These are phyloP conservation scores for Priceomyces castillae DNA, from an alignment of 805 yeast genomes.

Conservation along the genomic window DNA sequence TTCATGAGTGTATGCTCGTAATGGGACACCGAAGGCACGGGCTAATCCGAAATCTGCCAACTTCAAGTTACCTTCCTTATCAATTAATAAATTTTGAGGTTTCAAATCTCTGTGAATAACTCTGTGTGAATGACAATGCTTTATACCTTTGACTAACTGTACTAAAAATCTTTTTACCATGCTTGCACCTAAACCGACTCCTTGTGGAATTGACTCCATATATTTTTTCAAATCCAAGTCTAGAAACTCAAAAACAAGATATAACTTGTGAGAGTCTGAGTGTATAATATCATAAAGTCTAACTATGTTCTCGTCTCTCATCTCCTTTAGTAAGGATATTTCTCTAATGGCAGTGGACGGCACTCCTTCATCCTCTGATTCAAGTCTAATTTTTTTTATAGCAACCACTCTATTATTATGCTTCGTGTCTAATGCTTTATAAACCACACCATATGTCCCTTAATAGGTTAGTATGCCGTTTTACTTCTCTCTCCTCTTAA, in stretches of 20 bases:
- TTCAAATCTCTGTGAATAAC: conserved; percentile 93
- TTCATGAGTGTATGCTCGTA: conserved; percentile 95
- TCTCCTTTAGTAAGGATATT: conserved; percentile 88
- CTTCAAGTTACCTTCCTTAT: conserved; percentile 92
- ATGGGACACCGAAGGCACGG: conserved; percentile 95
- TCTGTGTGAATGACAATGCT: conserved; percentile 91
- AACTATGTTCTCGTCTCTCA: conserved; percentile 91
- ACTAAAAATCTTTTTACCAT: conserved; percentile 91
- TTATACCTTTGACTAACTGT: conserved; percentile 86
- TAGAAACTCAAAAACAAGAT: conserved; percentile 88
- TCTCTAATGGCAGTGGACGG: conserved; percentile 98
- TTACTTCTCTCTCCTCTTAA: no score
- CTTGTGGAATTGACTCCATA: conserved; percentile 93
- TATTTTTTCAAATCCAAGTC: conserved; percentile 94
- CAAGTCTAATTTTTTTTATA: conserved; percentile 88
- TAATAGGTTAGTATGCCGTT: conserved; percentile 3
- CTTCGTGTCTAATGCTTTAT: conserved; percentile 86
- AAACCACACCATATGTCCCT: conserved; percentile 96
- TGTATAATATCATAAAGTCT: conserved; percentile 91
- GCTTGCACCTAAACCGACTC: conserved; percentile 83
- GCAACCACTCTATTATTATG: conserved; percentile 95
- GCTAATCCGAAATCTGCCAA: conserved; percentile 85
- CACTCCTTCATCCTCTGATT: conserved; percentile 97
- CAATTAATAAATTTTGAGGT: conserved; percentile 92
- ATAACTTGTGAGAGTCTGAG: conserved; percentile 87